Percentiles rank a stretch among this genome's conserved stretches.
Conservation (phyloP, 2,329 filamentous ascomycete species). For the Trichoderma endophyticum region DNA sequence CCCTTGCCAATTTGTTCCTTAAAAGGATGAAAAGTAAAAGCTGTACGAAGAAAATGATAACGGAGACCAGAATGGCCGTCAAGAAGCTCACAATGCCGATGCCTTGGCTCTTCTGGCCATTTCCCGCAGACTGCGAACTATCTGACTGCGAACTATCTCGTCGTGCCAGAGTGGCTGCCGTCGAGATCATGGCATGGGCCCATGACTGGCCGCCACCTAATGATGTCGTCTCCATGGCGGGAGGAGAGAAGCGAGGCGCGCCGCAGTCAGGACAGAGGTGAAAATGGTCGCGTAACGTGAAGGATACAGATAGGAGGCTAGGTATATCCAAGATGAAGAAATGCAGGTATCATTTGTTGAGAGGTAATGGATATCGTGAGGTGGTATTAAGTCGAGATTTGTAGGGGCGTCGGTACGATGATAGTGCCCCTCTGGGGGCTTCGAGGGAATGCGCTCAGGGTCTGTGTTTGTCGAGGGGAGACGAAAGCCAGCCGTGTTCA, state of each 20-base stretch:
- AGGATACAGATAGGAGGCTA: background rate
- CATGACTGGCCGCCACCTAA: background rate
- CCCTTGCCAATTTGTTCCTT: slow-evolving; percentile 73
- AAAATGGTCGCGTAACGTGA: background rate
- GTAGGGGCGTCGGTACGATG: background rate
- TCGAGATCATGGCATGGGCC: background rate
- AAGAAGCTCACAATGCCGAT: slow-evolving; percentile 50
- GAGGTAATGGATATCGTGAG: background rate
- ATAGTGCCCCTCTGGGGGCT: slow-evolving; percentile 1
- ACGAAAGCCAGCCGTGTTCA: background rate
- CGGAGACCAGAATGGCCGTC: slow-evolving; percentile 60
- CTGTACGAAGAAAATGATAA: slow-evolving; percentile 61
- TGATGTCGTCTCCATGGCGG: slow-evolving; percentile 9
- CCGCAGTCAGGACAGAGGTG: background rate
- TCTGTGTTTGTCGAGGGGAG: background rate
- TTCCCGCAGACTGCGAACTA: background rate
- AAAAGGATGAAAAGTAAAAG: slow-evolving; percentile 71
- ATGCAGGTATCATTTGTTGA: background rate
- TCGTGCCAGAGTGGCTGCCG: slow-evolving; percentile 4
- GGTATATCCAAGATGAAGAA: background rate
- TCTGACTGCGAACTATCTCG: background rate
- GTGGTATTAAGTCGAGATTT: background rate
- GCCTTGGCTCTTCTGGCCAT: slow-evolving; percentile 30
- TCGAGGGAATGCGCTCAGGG: background rate
- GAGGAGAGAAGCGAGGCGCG: background rate